Conservation (phyloP, 1,284 basidiomycete genomes). For the Leucoagaricus sp. region DNA sequence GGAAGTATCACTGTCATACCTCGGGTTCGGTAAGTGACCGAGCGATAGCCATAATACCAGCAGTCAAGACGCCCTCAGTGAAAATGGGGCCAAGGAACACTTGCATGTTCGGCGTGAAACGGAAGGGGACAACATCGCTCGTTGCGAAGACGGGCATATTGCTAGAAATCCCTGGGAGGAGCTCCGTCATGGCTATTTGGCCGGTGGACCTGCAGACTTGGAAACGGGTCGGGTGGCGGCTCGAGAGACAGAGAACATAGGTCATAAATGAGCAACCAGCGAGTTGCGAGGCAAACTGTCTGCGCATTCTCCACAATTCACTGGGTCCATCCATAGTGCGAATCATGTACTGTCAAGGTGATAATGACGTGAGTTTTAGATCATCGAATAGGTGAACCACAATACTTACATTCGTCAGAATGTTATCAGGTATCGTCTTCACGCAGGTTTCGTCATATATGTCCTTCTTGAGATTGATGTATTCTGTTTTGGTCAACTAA, state of each 20-base stretch:
- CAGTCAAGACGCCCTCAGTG: slow-evolving; percentile 88
- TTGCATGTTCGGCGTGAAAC: slow-evolving; percentile 96
- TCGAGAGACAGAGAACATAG: slow-evolving; percentile 84
- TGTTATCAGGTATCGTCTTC: slow-evolving; percentile 91
- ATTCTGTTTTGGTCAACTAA: slow-evolving; percentile 69
- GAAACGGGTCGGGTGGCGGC: slow-evolving; percentile 85
- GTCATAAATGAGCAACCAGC: slow-evolving; percentile 93
- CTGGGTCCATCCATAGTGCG: slow-evolving; percentile 83
- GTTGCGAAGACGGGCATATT: slow-evolving; percentile 69
- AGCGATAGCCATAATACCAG: slow-evolving; percentile 90
- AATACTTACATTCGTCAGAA: slow-evolving; percentile 78
- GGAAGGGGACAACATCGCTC: slow-evolving; percentile 92
- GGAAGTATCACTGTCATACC: slow-evolving; percentile 52
- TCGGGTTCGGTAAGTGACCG: slow-evolving; percentile 91
- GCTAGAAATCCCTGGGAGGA: slow-evolving; percentile 64
- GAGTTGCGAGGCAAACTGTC: slow-evolving; percentile 92
- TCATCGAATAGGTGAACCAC: slow-evolving; percentile 6
- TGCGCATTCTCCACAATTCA: slow-evolving; percentile 96
- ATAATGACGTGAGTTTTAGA: background rate
- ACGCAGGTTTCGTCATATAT: slow-evolving; percentile 87
- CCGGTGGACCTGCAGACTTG: slow-evolving; percentile 90
- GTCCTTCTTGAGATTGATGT: slow-evolving; percentile 81
- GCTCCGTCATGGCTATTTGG: slow-evolving; percentile 87
- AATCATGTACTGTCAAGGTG: slow-evolving; percentile 77
- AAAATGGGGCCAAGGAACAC: slow-evolving; percentile 88